phyloP scores from a whole-genome alignment of 2,329 filamentous ascomycete genomes.

The Cladosporium oxysporum region DNA sequence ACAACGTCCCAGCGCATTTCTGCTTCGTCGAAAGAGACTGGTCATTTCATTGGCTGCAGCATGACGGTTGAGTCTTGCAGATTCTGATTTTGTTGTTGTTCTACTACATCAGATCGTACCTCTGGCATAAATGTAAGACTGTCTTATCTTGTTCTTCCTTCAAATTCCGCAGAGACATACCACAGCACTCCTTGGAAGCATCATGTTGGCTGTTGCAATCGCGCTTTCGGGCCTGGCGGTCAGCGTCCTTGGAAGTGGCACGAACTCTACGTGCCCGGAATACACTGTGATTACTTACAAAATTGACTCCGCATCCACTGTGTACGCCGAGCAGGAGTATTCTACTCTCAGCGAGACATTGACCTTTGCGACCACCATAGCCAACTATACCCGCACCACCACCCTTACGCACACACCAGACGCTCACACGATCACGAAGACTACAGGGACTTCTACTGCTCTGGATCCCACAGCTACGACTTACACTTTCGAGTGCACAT shows the following conservation, averaged over 20 bases:
- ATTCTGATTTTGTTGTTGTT: not conserved
- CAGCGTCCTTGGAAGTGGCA: not conserved
- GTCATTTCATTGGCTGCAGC: not conserved
- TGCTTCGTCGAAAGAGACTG: not conserved
- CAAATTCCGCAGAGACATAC: not conserved
- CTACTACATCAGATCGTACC: not conserved
- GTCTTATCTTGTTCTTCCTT: not conserved
- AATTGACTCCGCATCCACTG: constrained; percentile 2
- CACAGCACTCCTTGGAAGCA: not conserved
- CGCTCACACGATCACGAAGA: constrained; percentile 2
- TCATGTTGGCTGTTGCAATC: not conserved
- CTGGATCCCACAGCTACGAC: constrained; percentile 7
- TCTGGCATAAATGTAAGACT: not conserved
- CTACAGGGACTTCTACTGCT: constrained; percentile 9
- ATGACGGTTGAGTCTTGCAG: not conserved
- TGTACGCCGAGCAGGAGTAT: not conserved
- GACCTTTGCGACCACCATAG: not conserved
- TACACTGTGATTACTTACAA: not conserved
- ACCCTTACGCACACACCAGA: constrained; percentile 9
- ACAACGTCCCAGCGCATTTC: not conserved
- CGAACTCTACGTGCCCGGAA: constrained; percentile 2
- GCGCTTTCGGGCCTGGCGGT: not conserved
- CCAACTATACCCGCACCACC: constrained; percentile 11
- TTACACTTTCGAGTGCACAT: constrained; percentile 6
- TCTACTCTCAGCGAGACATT: constrained; percentile 1